These are phyloP conservation scores for Apiospora marii DNA, from an alignment of 2,329 filamentous ascomycete genomes.

Conservation along the genomic window DNA sequence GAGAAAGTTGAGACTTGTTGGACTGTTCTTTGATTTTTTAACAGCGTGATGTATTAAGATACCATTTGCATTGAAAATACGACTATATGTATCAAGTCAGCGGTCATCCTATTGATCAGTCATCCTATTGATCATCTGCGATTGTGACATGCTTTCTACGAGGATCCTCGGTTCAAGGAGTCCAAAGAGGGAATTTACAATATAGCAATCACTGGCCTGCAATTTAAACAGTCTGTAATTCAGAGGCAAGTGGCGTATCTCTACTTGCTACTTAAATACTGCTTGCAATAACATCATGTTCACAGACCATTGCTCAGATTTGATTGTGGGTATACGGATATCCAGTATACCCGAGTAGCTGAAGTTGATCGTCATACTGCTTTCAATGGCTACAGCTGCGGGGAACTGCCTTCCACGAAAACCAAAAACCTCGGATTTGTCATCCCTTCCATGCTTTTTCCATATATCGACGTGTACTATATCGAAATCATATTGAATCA, in stretches of 20 bases:
- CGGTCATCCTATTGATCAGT: too few relatives aligned
- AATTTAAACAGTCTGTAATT: not conserved
- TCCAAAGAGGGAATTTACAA: not conserved
- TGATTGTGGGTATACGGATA: not conserved
- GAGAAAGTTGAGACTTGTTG: not conserved
- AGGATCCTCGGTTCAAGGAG: not conserved
- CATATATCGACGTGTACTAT: too few relatives aligned
- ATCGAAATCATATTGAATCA: not conserved
- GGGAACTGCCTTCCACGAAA: not conserved
- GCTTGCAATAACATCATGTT: not conserved
- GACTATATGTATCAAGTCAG: not conserved
- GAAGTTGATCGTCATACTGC: not conserved
- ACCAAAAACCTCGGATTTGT: not conserved
- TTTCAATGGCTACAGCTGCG: slow-evolving; percentile 4
- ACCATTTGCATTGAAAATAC: slow-evolving; percentile 18
- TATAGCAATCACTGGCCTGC: not conserved
- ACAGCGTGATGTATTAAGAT: slow-evolving; percentile 16
- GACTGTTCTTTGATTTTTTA: not conserved
- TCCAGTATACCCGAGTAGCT: not conserved
- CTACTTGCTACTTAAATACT: not conserved
- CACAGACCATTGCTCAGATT: not conserved
- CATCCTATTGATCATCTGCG: too few relatives aligned
- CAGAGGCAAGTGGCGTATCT: not conserved
- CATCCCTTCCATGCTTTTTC: not conserved
- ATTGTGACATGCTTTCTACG: not conserved